phyloP scores from a whole-genome alignment of 768 basidiomycete species.

The Amanita muscaria region DNA sequence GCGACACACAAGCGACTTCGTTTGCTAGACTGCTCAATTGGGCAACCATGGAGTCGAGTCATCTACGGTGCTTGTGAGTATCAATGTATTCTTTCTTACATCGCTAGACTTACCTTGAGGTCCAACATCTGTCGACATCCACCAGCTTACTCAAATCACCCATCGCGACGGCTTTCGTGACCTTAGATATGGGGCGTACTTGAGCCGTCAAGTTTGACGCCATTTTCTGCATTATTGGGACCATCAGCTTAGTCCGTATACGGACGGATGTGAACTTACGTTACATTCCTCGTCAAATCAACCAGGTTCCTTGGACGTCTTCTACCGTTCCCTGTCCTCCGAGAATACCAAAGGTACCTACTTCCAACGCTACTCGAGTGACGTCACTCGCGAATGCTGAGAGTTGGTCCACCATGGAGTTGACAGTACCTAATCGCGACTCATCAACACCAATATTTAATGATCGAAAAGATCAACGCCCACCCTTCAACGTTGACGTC shows the following conservation, averaged over 20 bases:
- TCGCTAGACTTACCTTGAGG: constrained; percentile 35
- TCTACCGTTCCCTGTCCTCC: constrained; percentile 88
- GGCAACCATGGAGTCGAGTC: constrained; percentile 84
- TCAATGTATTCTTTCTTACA: too few relatives aligned
- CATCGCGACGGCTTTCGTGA: constrained; percentile 78
- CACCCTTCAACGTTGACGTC: constrained; percentile 70
- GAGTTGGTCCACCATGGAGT: constrained; percentile 91
- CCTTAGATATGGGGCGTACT: constrained; percentile 87
- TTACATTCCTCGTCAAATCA: constrained; percentile 83
- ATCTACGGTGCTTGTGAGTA: too few relatives aligned
- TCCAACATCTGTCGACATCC: constrained; percentile 90
- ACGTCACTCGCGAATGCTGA: constrained; percentile 82
- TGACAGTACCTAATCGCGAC: constrained; percentile 53
- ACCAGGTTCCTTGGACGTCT: constrained; percentile 92
- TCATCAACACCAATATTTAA: constrained; percentile 1
- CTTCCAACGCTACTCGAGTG: constrained; percentile 77
- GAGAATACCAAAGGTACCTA: constrained; percentile 84
- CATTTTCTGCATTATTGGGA: constrained; percentile 78
- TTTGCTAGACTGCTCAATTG: constrained; percentile 66
- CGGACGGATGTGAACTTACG: constrained; percentile 32
- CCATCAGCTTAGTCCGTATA: constrained; percentile 1
- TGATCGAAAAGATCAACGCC: neutral
- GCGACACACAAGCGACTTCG: constrained; percentile 83
- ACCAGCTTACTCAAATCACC: constrained; percentile 82
- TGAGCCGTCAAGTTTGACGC: constrained; percentile 78